Base-by-base conservation (phyloP, 306 rosid genomes). In the Cicer cuneatum region DNA sequence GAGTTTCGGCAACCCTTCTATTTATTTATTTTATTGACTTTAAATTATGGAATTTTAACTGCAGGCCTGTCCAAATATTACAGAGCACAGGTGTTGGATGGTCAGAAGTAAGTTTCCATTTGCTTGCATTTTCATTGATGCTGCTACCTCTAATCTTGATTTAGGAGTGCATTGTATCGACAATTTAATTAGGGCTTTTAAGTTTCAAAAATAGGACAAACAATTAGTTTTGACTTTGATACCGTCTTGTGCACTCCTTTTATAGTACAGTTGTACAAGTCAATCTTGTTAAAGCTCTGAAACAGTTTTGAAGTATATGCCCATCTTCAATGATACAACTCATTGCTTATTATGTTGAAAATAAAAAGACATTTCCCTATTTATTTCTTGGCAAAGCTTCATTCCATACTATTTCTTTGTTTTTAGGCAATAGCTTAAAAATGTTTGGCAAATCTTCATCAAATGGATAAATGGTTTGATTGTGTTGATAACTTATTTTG, bases 51-150 rank as follows among this genome's bases (percentile, higher is more conserved):
- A 68, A 51, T 72, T 67, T 73, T 53, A 56, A 13, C 68, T 80
- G 83, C 92, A 93, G 98, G 89, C 98, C 98, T 62, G 77, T 91
- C 70, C 94, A 89, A 73, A 82, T 93, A 79, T 83, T 93, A 51
- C 90, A 83, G 90, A 88, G 89, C 90, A 91, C 90, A 7, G 87
- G 90, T 29, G 64, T 85, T 73, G 98, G 97, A 47, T 91, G 97
- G 98, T 91, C 92, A 52, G 96, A 96, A 74, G 98, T 93, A 88
- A 74, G 97, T 83, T 83, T 76, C 74, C 48, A 41, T 63, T 80
- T 51, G 35, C 60, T 80, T 65, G 53, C 52, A 11, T 59, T 46
- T 62, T 60, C 60, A 41, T 83, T 45, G 39, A 9, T 64, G 70
- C 56, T 58, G 70, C 8, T 49, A 13, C 45, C 7, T 38, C 24